A percentile compares a stretch with the other conserved stretches of the same genome.
Conservation (phyloP, 495 filamentous ascomycete species). For the Penicillium flavigenum region DNA sequence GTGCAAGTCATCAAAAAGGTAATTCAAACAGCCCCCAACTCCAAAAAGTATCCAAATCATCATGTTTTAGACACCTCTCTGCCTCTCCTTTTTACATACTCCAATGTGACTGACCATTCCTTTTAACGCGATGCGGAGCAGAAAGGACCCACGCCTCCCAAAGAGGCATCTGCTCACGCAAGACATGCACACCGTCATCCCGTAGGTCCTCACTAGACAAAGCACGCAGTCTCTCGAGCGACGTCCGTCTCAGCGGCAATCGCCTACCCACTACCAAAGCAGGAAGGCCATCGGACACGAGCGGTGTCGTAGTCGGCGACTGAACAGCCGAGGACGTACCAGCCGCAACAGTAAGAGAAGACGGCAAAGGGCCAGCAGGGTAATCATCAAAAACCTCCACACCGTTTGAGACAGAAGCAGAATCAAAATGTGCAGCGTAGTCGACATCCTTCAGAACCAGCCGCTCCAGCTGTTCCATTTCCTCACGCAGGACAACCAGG, state of each 20-base stretch:
- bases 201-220: constrained; percentile 51
- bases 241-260: constrained; percentile 24
- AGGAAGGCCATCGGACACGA: constrained; percentile 1
- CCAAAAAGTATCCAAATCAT: background rate
- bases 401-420: constrained; percentile 25
- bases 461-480: constrained; percentile 59
- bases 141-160: constrained; percentile 68
- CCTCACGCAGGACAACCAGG: constrained; percentile 52
- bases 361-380: background rate
- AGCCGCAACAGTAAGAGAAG: constrained; percentile 21
- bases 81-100: constrained; percentile 4
- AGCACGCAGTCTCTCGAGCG: constrained; percentile 24
- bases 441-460: constrained; percentile 61
- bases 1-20: background rate
- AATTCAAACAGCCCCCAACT: constrained; percentile 12
- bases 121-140: constrained; percentile 9
- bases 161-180: constrained; percentile 51
- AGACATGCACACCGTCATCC: constrained; percentile 57
- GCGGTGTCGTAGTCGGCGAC: background rate
- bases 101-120: constrained; percentile 9
- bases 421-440: constrained; percentile 58
- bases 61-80: background rate
- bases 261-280: constrained; percentile 13
- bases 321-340: constrained; percentile 4
- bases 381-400: constrained; percentile 25